Evolutionary conservation across 257 asterid genomes (phyloP).

Genomic region (Thymus quinquecostatus): DNA sequence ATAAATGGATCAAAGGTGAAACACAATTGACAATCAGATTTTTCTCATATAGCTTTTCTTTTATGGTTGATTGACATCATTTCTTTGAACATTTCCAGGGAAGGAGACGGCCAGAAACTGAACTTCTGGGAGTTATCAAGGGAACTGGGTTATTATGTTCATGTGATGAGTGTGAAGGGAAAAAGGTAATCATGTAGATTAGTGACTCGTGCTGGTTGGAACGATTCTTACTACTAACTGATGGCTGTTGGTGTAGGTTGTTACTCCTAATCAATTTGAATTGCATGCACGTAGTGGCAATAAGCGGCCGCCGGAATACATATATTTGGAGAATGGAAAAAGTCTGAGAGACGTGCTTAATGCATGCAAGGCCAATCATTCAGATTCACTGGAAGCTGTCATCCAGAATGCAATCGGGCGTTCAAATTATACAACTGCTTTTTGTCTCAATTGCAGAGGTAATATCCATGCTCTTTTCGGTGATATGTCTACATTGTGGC

Average conservation of each 20-base stretch:
- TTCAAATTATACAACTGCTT: constrained; percentile 37
- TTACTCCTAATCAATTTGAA: constrained; percentile 84
- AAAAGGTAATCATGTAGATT: constrained; percentile 44
- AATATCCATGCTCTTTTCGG: constrained; percentile 18
- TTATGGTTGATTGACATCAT: constrained; percentile 29
- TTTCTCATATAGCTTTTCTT: not conserved
- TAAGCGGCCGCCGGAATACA: constrained; percentile 82
- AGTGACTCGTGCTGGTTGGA: constrained; percentile 4
- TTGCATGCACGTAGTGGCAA: constrained; percentile 75
- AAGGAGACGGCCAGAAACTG: constrained; percentile 48
- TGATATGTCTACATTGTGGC: constrained; percentile 18
- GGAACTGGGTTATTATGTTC: constrained; percentile 78
- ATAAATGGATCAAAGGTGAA: constrained; percentile 65
- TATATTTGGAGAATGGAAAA: constrained; percentile 76
- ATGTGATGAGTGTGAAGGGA: constrained; percentile 71
- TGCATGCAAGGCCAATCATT: constrained; percentile 61
- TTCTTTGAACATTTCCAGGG: constrained; percentile 42
- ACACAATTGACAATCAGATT: constrained; percentile 13
- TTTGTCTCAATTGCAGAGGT: constrained; percentile 77
- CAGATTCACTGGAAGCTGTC: constrained; percentile 56
- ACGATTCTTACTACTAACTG: constrained; percentile 28
- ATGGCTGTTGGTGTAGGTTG: constrained; percentile 52
- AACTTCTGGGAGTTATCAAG: constrained; percentile 64
- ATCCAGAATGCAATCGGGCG: constrained; percentile 60
- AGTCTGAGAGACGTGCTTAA: constrained; percentile 69